Base-by-base conservation (phyloP, 2,329 filamentous ascomycete genomes). In the Alternaria incomplexa region DNA sequence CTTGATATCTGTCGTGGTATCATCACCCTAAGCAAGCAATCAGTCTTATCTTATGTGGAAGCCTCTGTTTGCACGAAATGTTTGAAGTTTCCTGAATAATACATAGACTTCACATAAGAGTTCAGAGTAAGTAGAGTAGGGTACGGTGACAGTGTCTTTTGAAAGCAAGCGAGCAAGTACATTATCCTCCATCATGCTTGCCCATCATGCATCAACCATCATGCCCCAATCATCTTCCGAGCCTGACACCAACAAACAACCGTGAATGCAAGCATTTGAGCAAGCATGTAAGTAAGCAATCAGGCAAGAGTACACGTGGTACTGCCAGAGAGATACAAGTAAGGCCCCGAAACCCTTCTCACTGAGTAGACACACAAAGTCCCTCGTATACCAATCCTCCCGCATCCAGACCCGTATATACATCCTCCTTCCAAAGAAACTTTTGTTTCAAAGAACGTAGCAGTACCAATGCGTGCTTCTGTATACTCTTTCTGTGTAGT, bases 51-150 rank as follows among this genome's bases (percentile, higher is more conserved):
- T 3, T 3, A 1, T 30, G 12, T 30, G 30, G 4, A 15, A 15
- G 3, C 12, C 30, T 30, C 5, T 5, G 28, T 15, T 32, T 7
- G 6, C 2, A 13, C 12, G 15, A 32, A 13, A 6, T 32, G 12
- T 0, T 15, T 15, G 12, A 32, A 1, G 1, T 30, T 13, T 0
- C 6, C 28, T 11, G 26, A 9, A 11, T 1, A 3, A 28, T 12
- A 3, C 4, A 6, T 12, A 12, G 11, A 28, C 11, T 7, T 30
- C 28, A 30, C 28, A 13, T 30, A 1, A 32, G 28, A 1, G 12
- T 32, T 13, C 30, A 32, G 6, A 15, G 13, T 4, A 15, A 32
- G 30, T 0, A 15, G 30, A 15, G 13, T 15, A 32, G 1, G 6
- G 3, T 4, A 32, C 1, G 28, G 4, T 5, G 28, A 30, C 9